A percentile compares a stretch with the other conserved stretches of the same genome.
phyloP scores from a whole-genome alignment of 2,329 filamentous ascomycete species.

The Pezicula neosporulosa region DNA sequence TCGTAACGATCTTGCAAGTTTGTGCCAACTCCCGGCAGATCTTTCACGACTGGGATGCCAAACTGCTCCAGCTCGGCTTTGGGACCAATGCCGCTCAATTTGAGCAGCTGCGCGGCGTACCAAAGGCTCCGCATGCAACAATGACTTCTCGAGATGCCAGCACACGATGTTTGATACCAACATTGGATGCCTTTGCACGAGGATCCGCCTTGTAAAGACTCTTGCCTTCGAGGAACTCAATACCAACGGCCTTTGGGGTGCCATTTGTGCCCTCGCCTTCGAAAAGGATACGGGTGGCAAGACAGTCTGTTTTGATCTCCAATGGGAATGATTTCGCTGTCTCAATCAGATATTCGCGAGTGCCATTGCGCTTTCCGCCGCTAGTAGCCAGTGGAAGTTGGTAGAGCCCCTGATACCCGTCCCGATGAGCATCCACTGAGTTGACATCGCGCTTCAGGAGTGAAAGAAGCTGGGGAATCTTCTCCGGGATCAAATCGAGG shows the following conservation, averaged over 20 bases:
- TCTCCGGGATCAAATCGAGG: conserved; percentile 3
- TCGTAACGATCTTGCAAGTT: conserved; percentile 56
- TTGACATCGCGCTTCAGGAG: conserved; percentile 20
- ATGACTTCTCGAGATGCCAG: conserved; percentile 40
- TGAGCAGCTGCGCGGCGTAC: conserved; percentile 44
- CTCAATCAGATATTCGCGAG: conserved; percentile 22
- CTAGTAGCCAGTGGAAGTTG: conserved; percentile 17
- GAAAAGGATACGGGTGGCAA: conserved; percentile 39
- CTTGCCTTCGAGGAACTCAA: conserved; percentile 38
- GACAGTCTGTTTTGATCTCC: conserved; percentile 10
- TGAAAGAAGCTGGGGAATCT: conserved; percentile 5
- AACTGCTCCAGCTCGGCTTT: conserved; percentile 34
- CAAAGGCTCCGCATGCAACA: conserved; percentile 43
- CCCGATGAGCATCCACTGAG: conserved; percentile 11
- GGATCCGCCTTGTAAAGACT: conserved; percentile 39
- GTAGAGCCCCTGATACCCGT: conserved; percentile 15
- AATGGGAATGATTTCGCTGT: conserved; percentile 13
- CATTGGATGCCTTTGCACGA: conserved; percentile 25
- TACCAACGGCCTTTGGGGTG: conserved; percentile 33
- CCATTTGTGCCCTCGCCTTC: conserved; percentile 19
- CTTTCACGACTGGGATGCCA: conserved; percentile 48
- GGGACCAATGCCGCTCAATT: conserved; percentile 43
- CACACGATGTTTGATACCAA: conserved; percentile 21
- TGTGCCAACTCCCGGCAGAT: conserved; percentile 62
- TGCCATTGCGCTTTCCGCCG: conserved; percentile 12